phyloP scores from a whole-genome alignment of 2,329 filamentous ascomycete genomes.

The Aspergillus ochraceus region DNA sequence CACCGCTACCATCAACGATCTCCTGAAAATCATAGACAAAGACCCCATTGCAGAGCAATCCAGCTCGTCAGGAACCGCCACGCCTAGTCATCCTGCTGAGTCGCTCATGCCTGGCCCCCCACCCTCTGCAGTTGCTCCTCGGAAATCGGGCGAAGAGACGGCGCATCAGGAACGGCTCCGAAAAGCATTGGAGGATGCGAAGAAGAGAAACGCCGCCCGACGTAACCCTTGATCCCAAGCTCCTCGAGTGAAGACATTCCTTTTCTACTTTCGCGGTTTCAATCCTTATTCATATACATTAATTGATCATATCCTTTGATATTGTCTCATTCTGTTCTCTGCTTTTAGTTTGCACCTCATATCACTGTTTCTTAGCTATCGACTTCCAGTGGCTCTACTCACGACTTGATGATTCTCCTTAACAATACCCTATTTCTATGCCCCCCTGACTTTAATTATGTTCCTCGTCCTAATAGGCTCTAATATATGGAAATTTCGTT shows the following conservation, averaged over 20 bases:
- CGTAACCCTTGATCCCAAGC: conserved; percentile 13
- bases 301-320: neutral
- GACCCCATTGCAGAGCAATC: conserved; percentile 21
- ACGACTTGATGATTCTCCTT: conserved; percentile 24
- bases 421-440: conserved; percentile 6
- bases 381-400: neutral
- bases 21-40: conserved; percentile 39
- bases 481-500: neutral
- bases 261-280: neutral
- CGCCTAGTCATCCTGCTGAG: conserved; percentile 13
- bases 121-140: conserved; percentile 24
- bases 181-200: conserved; percentile 54
- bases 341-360: neutral
- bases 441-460: conserved; percentile 2
- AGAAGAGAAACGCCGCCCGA: conserved; percentile 52
- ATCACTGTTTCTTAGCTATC: neutral
- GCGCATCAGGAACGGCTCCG: conserved; percentile 51
- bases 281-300: neutral
- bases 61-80: conserved; percentile 9
- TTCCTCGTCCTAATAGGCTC: neutral
- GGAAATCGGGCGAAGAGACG: conserved; percentile 29
- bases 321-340: neutral
- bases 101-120: conserved; percentile 26
- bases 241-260: neutral
- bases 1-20: conserved; percentile 36